Evolutionary conservation across 768 basidiomycete genomes (phyloP).

Genomic region (Stropharia rugosoannulata): DNA sequence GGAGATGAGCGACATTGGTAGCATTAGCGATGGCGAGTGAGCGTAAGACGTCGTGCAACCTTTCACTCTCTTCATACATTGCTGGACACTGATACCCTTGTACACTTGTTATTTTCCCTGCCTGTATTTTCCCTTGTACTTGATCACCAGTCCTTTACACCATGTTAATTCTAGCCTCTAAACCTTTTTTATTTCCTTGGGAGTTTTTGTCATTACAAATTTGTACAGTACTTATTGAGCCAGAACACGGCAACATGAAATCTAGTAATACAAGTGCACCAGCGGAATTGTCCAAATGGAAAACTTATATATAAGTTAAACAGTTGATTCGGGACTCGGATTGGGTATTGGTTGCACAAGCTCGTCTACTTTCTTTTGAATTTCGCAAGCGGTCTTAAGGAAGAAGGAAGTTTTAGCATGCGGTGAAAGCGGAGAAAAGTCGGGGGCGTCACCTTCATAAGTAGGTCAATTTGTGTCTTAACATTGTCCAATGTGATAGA

Average conservation of each 20-base stretch:
- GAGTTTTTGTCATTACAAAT: slow-evolving; percentile 23
- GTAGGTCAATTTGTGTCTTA: slow-evolving; percentile 72
- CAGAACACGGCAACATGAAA: slow-evolving; percentile 9
- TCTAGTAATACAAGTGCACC: slow-evolving; percentile 1
- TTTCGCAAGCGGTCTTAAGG: slow-evolving; percentile 69
- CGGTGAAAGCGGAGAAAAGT: slow-evolving; percentile 1
- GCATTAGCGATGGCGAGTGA: slow-evolving; percentile 71
- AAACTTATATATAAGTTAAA: slow-evolving; percentile 2
- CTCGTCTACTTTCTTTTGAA: slow-evolving; percentile 75
- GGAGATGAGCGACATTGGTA: slow-evolving; percentile 87
- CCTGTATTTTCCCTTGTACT: slow-evolving; percentile 1
- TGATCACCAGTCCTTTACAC: slow-evolving; percentile 1
- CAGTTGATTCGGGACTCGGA: slow-evolving; percentile 13
- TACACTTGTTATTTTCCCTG: slow-evolving; percentile 1
- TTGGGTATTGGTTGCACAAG: slow-evolving; percentile 48
- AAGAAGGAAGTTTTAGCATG: slow-evolving; percentile 6
- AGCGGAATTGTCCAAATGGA: neutral
- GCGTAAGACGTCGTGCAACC: slow-evolving; percentile 3
- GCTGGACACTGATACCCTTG: slow-evolving; percentile 6
- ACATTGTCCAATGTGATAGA: slow-evolving; percentile 71
- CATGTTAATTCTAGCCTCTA: neutral
- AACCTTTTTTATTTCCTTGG: neutral
- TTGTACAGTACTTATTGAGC: slow-evolving; percentile 19
- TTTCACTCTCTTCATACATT: neutral
- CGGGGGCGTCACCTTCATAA: slow-evolving; percentile 58